Conservation (phyloP, 2,329 filamentous ascomycete species). For the Stylonectria norvegica region DNA sequence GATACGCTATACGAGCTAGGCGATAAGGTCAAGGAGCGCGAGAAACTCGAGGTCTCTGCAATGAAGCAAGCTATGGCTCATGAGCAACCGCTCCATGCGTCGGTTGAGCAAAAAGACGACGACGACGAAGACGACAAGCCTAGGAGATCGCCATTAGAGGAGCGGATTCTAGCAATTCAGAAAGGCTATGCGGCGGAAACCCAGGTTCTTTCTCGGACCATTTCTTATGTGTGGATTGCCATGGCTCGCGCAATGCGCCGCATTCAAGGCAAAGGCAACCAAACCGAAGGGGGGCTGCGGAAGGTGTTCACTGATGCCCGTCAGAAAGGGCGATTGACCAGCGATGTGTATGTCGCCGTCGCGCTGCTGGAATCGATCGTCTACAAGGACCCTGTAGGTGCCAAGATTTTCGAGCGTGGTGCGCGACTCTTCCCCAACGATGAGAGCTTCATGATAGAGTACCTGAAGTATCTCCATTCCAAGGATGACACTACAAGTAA, state of each 20-base stretch:
- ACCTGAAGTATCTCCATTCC: conserved; percentile 89
- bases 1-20: conserved; percentile 86
- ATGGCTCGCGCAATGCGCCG: conserved; percentile 91
- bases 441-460: conserved; percentile 89
- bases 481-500: conserved; percentile 91
- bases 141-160: conserved; percentile 58
- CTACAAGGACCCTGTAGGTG: conserved; percentile 88
- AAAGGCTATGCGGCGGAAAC: conserved; percentile 70
- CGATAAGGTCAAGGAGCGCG: conserved; percentile 65
- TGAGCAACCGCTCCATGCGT: conserved; percentile 35
- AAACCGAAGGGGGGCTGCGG: conserved; percentile 70
- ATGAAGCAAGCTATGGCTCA: conserved; percentile 51
- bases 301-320: conserved; percentile 88
- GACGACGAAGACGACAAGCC: conserved; percentile 41
- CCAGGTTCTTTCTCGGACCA: conserved; percentile 73
- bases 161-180: conserved; percentile 59
- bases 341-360: conserved; percentile 91
- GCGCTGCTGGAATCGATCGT: conserved; percentile 93
- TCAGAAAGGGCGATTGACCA: conserved; percentile 80
- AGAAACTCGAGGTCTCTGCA: conserved; percentile 55
- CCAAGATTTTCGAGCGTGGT: conserved; percentile 93
- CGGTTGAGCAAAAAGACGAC: conserved; percentile 47
- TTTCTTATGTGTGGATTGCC: conserved; percentile 93
- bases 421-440: conserved; percentile 92
- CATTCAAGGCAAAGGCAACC: conserved; percentile 76